Base-by-base conservation (phyloP, 257 asterid species). In the Nicotiana sylvestris region DNA sequence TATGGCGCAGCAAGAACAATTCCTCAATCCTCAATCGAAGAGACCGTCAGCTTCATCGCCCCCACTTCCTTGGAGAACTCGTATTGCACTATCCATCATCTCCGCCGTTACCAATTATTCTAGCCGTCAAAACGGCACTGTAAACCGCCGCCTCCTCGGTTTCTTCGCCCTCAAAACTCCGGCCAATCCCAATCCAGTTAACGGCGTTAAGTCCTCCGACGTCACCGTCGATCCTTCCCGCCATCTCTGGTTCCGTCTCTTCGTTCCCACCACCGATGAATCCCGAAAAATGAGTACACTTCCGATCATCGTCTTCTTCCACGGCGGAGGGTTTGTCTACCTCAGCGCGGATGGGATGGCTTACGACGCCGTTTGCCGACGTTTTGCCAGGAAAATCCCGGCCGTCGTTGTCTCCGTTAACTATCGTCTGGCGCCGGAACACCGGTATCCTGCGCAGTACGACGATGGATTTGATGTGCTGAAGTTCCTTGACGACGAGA, bases 271-370 rank as follows among this genome's bases (percentile, higher is more conserved):
- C 3, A 32, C 32, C 9, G 58, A 72, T 15, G 78, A 77, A 7
- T 11, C 67, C 10, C 70, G 3, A 35, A 13, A 11, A 37, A 43
- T 39, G 79, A 6, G 82, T 91, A 49, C 94, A 95, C 49, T 93
- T 33, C 95, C 98, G 25, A 88, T 94, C 17, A 43, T 94, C 3
- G 90, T 94, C 32, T 94, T 94, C 93, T 92, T 91, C 83, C 98
- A 94, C 87, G 98, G 98, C 51, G 97, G 98, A 10, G 98, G 97
- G 0, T 94, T 94, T 82, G 95, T 86, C 30, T 91, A 81, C 37
- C 90, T 93, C 67, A 61, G 87, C 53, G 84, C 97, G 1, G 92
- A 92, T 86, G 80, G 78, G 79, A 87, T 68, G 82, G 55, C 65
- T 27, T 94, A 94, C 89, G 94, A 92, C 86, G 80, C 79, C 57